Conservation (phyloP, 305 asterid species). For the Lippia alba region DNA sequence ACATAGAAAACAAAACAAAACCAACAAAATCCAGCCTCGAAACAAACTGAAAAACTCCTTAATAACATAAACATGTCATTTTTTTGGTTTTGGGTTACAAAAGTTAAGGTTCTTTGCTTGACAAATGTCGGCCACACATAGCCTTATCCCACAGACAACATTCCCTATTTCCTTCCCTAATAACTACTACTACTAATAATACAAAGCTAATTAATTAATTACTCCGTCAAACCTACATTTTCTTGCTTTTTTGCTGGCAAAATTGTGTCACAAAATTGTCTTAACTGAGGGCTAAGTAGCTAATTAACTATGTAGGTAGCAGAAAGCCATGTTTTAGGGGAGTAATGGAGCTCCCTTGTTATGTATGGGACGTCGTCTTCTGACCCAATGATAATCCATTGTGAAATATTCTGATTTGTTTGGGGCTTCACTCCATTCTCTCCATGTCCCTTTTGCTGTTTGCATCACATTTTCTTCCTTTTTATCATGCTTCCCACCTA, state of each 20-base stretch:
- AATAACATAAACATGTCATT: constrained; percentile 8
- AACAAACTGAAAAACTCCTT: constrained; percentile 33
- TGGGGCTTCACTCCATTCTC: constrained; percentile 51
- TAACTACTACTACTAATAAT: constrained; percentile 15
- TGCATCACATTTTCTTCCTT: constrained; percentile 36
- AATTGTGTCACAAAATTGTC: constrained; percentile 36
- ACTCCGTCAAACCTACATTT: constrained; percentile 9
- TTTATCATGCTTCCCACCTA: constrained; percentile 44
- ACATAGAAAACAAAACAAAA: constrained; percentile 34
- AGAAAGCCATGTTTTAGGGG: constrained; percentile 54
- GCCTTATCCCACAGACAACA: constrained; percentile 42
- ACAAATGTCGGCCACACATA: constrained; percentile 62
- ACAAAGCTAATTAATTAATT: constrained; percentile 31
- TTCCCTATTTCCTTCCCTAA: constrained; percentile 53
- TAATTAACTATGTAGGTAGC: too few species aligned
- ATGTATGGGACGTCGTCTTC: constrained; percentile 74
- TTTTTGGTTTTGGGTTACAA: constrained; percentile 31
- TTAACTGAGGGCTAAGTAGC: background rate
- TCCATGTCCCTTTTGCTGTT: constrained; percentile 48
- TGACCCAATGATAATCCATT: constrained; percentile 73
- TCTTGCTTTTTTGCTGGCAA: constrained; percentile 19
- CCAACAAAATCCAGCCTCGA: constrained; percentile 31
- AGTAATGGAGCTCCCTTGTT: constrained; percentile 56
- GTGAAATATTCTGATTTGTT: constrained; percentile 55
- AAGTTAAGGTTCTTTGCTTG: constrained; percentile 39